A percentile compares a stretch with the other conserved stretches of the same genome.
Evolutionary conservation across 805 yeast species (phyloP).

Genomic region (Vanderwaltozyma verrucispora): DNA sequence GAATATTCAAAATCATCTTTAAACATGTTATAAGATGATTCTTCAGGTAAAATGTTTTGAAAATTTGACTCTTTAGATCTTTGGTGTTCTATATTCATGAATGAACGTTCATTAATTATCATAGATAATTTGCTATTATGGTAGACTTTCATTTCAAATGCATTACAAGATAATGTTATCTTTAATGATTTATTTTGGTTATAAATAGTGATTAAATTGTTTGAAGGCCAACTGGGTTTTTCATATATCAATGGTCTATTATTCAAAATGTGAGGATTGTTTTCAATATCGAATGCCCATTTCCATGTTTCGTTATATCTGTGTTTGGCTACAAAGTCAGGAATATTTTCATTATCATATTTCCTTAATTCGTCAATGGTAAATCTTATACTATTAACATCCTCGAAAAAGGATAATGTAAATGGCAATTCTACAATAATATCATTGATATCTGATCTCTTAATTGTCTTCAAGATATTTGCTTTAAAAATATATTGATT

Average conservation of each 20-base stretch:
- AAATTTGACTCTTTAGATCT: conserved; percentile 39
- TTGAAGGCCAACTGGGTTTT: conserved; percentile 4
- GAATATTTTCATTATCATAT: conserved; percentile 10
- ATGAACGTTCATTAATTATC: conserved; percentile 54
- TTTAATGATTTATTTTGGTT: conserved; percentile 25
- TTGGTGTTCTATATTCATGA: conserved; percentile 77
- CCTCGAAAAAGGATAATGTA: conserved; percentile 39
- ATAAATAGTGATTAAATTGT: conserved; percentile 3
- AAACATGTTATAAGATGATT: conserved; percentile 57
- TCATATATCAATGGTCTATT: conserved; percentile 8
- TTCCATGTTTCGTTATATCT: conserved; percentile 52
- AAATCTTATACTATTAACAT: conserved; percentile 50
- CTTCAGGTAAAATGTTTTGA: conserved; percentile 42
- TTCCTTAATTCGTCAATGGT: conserved; percentile 54
- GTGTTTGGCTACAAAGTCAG: conserved; percentile 28
- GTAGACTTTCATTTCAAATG: conserved; percentile 31
- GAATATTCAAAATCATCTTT: conserved; percentile 63
- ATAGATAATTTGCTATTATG: conserved; percentile 39
- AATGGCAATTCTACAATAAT: conserved; percentile 42
- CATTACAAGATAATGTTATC: conserved; percentile 35
- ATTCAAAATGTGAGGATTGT: conserved; percentile 10
- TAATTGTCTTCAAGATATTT: conserved; percentile 36
- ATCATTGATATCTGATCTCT: conserved; percentile 23
- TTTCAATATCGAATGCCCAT: conserved; percentile 40
- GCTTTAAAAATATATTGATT: conserved; percentile 33